Evolutionary conservation across 352 stramenopile species (phyloP).

Genomic region (Globisporangium cederbergense): DNA sequence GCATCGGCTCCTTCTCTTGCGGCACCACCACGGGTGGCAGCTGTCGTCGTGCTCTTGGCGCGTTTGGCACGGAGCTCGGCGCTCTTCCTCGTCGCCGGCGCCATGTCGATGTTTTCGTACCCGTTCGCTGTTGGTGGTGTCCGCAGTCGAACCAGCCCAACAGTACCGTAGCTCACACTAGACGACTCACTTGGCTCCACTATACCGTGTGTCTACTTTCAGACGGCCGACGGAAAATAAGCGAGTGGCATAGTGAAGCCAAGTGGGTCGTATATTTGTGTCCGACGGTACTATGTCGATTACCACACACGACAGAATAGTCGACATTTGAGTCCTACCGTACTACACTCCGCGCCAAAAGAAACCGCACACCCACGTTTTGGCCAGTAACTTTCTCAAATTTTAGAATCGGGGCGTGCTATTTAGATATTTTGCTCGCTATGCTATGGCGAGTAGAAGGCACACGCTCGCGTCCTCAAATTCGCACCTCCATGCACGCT

Average conservation of each 20-base stretch:
- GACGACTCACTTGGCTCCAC: too few relatives aligned
- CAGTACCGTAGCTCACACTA: too few relatives aligned
- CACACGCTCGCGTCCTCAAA: background rate
- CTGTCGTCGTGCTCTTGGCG: constrained; percentile 29
- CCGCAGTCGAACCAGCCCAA: background rate
- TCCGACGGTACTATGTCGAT: too few relatives aligned
- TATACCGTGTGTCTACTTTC: too few relatives aligned
- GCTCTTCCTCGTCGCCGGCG: background rate
- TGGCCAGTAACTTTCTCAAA: constrained; percentile 5
- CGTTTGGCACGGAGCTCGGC: constrained; percentile 25
- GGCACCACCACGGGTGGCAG: too few relatives aligned
- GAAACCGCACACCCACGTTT: constrained; percentile 10
- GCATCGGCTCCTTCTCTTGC: background rate
- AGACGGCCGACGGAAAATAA: too few relatives aligned
- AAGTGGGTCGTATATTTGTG: too few relatives aligned
- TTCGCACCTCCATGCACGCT: background rate
- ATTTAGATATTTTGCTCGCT: constrained; percentile 3
- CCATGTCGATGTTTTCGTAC: constrained; percentile 16
- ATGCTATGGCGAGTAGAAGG: background rate
- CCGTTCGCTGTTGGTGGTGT: background rate
- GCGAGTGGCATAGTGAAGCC: too few relatives aligned
- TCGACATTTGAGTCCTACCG: too few relatives aligned
- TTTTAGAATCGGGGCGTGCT: constrained; percentile 1
- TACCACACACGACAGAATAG: too few relatives aligned
- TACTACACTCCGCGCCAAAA: constrained; percentile 2